Percentiles rank a stretch among this genome's conserved stretches.
These are phyloP conservation scores for Parastagonospora nodorum DNA, from an alignment of 2,329 filamentous ascomycete genomes.

Conservation along the genomic window DNA sequence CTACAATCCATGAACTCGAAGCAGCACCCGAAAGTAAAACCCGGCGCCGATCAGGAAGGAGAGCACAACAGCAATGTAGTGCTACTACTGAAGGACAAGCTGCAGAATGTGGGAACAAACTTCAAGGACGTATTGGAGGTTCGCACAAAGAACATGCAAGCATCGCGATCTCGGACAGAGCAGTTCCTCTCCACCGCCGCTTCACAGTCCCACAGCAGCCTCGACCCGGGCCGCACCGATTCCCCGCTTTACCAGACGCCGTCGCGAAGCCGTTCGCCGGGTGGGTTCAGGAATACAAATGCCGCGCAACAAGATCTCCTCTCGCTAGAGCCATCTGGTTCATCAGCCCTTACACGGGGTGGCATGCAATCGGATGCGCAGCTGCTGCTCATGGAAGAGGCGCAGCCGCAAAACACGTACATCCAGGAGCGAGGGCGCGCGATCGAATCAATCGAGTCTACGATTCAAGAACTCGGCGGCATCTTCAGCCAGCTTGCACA, in stretches of 20 bases:
- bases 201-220: conserved; percentile 67
- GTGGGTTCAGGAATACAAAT: conserved; percentile 53
- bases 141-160: conserved; percentile 96
- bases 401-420: conserved; percentile 81
- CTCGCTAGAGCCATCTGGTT: conserved; percentile 73
- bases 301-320: conserved; percentile 68
- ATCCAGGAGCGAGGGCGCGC: conserved; percentile 93
- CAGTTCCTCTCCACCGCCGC: conserved; percentile 94
- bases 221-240: conserved; percentile 72
- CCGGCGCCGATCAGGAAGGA: conserved; percentile 72
- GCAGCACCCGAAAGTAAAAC: conserved; percentile 68
- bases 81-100: conserved; percentile 84
- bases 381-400: conserved; percentile 86
- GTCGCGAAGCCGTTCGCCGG: conserved; percentile 62
- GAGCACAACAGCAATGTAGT: conserved; percentile 99
- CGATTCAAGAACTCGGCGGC: conserved; percentile 86
- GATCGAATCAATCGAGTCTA: conserved; percentile 95
- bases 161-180: conserved; percentile 86
- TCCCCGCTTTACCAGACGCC: conserved; percentile 87
- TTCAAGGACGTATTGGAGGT: conserved; percentile 98
- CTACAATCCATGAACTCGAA: conserved; percentile 79
- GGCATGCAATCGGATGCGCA: conserved; percentile 77
- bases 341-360: conserved; percentile 50
- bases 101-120: conserved; percentile 89
- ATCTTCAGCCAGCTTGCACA: conserved; percentile 94